These are phyloP conservation scores for Aspergillus bertholletiae DNA, from an alignment of 495 filamentous ascomycete genomes.

Conservation along the genomic window DNA sequence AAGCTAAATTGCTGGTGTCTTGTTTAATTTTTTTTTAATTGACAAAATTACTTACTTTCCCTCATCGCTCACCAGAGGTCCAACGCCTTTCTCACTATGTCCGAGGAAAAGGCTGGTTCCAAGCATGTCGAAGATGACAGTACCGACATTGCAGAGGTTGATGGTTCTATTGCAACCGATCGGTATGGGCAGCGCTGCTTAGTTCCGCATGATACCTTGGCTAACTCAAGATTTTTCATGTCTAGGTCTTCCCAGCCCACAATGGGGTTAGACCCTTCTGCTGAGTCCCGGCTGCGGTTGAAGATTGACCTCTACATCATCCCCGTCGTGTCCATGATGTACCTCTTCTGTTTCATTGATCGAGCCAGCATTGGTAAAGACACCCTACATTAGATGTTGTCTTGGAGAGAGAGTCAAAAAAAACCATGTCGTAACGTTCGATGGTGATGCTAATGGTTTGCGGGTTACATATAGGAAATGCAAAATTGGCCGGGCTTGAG, in stretches of 20 bases:
- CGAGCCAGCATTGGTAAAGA: conserved; percentile 59
- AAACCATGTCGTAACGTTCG: not conserved
- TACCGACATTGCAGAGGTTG: not conserved
- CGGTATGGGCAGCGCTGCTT: not conserved
- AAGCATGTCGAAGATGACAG: not conserved
- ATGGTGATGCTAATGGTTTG: not conserved
- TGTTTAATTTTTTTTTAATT: no score
- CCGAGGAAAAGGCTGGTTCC: not conserved
- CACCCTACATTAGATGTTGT: not conserved
- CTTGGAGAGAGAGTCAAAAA: not conserved
- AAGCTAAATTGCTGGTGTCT: not conserved
- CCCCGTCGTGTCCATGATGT: conserved; percentile 44
- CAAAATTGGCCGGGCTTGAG: conserved; percentile 35
- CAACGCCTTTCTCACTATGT: not conserved
- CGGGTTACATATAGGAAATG: conserved; percentile 24
- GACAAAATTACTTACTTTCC: no score
- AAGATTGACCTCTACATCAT: conserved; percentile 48
- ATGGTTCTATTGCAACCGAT: not conserved
- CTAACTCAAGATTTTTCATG: not conserved
- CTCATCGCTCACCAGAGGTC: not conserved
- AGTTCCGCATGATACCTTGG: not conserved
- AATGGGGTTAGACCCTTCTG: conserved; percentile 4
- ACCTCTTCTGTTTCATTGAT: conserved; percentile 54
- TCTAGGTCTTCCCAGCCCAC: not conserved
- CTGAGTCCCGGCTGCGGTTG: conserved; percentile 44